Evolutionary conservation across 140 eudicot species (phyloP).

Genomic region (Flaveria floridana): DNA sequence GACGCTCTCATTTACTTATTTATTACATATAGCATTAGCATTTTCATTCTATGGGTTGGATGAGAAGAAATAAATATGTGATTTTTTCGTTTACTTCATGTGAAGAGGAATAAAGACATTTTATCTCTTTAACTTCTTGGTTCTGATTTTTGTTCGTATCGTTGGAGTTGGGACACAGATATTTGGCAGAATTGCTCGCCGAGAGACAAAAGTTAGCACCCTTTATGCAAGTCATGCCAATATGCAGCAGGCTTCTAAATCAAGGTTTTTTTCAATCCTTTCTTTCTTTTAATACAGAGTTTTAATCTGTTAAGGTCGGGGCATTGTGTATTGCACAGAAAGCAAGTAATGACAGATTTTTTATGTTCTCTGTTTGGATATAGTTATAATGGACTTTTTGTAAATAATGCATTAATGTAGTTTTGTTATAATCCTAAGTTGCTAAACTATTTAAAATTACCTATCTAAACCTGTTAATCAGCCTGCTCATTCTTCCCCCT

Average conservation of each 20-base stretch:
- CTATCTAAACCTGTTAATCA: neutral
- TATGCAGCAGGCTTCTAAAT: slow-evolving; percentile 70
- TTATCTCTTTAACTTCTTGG: slow-evolving; percentile 8
- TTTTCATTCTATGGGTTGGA: slow-evolving; percentile 12
- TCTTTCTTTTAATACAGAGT: slow-evolving; percentile 3
- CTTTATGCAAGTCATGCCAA: slow-evolving; percentile 69
- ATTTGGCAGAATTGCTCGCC: slow-evolving; percentile 71
- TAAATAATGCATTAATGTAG: no score
- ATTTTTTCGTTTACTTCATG: neutral
- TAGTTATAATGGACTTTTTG: neutral
- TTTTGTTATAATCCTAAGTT: no score
- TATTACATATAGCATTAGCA: neutral
- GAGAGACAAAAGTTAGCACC: slow-evolving; percentile 81
- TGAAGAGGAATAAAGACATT: neutral
- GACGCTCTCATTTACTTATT: no score
- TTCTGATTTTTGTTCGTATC: slow-evolving; percentile 22
- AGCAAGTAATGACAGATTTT: neutral
- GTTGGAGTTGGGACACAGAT: slow-evolving; percentile 43
- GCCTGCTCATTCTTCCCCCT: neutral
- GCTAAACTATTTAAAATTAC: neutral
- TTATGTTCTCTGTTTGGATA: neutral
- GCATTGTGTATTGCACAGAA: slow-evolving; percentile 4
- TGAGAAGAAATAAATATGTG: slow-evolving; percentile 16
- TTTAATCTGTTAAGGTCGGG: neutral
- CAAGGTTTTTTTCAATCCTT: slow-evolving; percentile 55